Percentiles rank a stretch among this genome's conserved stretches.
Evolutionary conservation across 2,329 filamentous ascomycete genomes (phyloP).

Genomic region (Epichloe festucae): DNA sequence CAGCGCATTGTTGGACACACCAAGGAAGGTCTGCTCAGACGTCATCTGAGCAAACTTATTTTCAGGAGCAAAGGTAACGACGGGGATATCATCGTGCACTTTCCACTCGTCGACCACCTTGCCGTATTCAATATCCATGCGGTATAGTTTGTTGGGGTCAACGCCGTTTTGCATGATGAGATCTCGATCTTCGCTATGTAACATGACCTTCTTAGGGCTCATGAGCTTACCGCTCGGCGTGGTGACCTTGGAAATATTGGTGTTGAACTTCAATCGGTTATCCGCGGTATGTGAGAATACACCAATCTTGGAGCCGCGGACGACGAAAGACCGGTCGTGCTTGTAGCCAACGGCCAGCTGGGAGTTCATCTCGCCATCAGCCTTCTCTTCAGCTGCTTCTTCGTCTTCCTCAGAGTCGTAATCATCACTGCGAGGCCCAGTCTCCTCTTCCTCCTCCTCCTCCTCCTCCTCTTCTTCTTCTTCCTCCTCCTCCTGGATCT

Average conservation of each 20-base stretch:
- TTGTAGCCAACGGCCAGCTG: constrained; percentile 94
- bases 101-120: constrained; percentile 99
- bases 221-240: constrained; percentile 80
- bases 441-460: constrained; percentile 52
- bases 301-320: constrained; percentile 93
- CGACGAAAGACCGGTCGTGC: constrained; percentile 91
- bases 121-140: constrained; percentile 95
- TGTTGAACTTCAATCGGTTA: constrained; percentile 89
- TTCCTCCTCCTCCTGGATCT: constrained; percentile 37
- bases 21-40: constrained; percentile 85
- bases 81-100: constrained; percentile 87
- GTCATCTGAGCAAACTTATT: constrained; percentile 99
- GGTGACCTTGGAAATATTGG: constrained; percentile 91
- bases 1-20: constrained; percentile 81
- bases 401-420: constrained; percentile 59
- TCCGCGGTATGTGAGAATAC: constrained; percentile 95
- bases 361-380: constrained; percentile 75
- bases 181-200: constrained; percentile 80
- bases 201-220: constrained; percentile 92
- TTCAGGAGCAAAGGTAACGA: constrained; percentile 84
- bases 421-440: constrained; percentile 55
- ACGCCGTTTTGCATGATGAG: constrained; percentile 75
- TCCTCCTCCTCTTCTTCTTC: constrained; percentile 47
- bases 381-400: constrained; percentile 56
- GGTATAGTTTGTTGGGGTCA: constrained; percentile 83